phyloP scores from a whole-genome alignment of 2,329 filamentous ascomycete species.

The Pseudogymnoascus sp. region DNA sequence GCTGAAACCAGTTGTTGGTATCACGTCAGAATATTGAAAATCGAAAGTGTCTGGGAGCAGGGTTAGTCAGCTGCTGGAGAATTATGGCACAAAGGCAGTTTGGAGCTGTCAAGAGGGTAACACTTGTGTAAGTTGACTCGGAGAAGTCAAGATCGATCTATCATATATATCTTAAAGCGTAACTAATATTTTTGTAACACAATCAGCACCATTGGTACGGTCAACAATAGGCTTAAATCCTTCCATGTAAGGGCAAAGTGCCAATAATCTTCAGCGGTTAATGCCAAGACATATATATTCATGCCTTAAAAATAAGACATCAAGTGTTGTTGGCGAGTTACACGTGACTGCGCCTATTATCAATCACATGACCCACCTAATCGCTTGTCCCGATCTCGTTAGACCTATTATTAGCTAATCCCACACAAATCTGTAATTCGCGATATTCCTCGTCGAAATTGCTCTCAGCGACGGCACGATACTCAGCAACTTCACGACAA shows the following conservation, averaged over 20 bases:
- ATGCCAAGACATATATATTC: neutral
- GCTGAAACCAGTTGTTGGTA: neutral
- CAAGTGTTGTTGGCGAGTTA: no score
- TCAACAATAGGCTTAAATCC: neutral
- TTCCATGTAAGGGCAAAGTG: neutral
- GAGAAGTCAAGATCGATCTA: neutral
- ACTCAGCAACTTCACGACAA: slow-evolving; percentile 14
- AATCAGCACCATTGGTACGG: neutral
- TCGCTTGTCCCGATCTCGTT: slow-evolving; percentile 9
- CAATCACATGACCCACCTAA: neutral
- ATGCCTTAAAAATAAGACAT: neutral
- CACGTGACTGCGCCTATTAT: neutral
- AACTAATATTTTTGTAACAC: neutral
- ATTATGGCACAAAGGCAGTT: neutral
- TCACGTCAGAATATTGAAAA: neutral
- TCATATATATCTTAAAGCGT: neutral
- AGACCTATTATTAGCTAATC: slow-evolving; percentile 9
- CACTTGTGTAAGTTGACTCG: neutral
- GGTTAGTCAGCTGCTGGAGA: slow-evolving; percentile 1
- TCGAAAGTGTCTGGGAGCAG: neutral
- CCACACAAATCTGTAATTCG: slow-evolving; percentile 11
- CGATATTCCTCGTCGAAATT: slow-evolving; percentile 11
- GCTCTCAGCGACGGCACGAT: slow-evolving; percentile 9
- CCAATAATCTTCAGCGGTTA: neutral
- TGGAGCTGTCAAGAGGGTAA: neutral